Evolutionary conservation across 2,329 filamentous ascomycete genomes (phyloP).

Genomic region (Exophiala viscosa): DNA sequence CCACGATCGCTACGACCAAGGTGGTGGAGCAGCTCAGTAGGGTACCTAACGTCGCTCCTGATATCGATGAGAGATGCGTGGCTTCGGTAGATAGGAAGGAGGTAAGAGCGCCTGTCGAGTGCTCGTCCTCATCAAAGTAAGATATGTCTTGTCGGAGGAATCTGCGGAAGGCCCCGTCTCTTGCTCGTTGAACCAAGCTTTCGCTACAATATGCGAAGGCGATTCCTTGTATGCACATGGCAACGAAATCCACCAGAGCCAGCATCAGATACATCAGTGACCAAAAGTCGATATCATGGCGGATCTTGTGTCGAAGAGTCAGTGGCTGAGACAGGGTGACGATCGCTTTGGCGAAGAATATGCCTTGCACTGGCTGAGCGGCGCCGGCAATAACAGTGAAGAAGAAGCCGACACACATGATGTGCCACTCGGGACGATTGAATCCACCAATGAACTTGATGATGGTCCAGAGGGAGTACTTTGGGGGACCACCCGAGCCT

Average conservation of each 20-base stretch:
- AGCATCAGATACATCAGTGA: constrained; percentile 84
- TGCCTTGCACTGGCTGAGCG: constrained; percentile 70
- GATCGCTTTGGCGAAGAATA: constrained; percentile 89
- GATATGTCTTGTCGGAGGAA: constrained; percentile 90
- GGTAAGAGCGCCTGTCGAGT: constrained; percentile 82
- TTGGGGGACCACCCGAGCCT: constrained; percentile 47
- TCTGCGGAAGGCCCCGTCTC: constrained; percentile 75
- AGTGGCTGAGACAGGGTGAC: constrained; percentile 61
- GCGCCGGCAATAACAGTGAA: constrained; percentile 69
- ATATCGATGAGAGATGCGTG: constrained; percentile 81
- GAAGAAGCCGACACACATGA: background rate
- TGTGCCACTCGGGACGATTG: constrained; percentile 56
- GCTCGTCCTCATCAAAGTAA: constrained; percentile 87
- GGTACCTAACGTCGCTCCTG: constrained; percentile 81
- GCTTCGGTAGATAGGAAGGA: constrained; percentile 87
- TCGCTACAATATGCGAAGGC: constrained; percentile 85
- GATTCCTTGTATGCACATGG: constrained; percentile 65
- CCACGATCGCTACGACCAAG: constrained; percentile 65
- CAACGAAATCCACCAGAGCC: constrained; percentile 67
- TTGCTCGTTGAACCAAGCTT: constrained; percentile 74
- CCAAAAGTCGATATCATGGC: constrained; percentile 77
- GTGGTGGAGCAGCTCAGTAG: constrained; percentile 78
- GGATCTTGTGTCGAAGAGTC: constrained; percentile 50
- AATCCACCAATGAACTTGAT: constrained; percentile 77
- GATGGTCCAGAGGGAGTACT: constrained; percentile 70